Percentiles rank a stretch among this genome's conserved stretches.
Conservation (phyloP, 129 eudicot genomes). For the Arctium minus region DNA sequence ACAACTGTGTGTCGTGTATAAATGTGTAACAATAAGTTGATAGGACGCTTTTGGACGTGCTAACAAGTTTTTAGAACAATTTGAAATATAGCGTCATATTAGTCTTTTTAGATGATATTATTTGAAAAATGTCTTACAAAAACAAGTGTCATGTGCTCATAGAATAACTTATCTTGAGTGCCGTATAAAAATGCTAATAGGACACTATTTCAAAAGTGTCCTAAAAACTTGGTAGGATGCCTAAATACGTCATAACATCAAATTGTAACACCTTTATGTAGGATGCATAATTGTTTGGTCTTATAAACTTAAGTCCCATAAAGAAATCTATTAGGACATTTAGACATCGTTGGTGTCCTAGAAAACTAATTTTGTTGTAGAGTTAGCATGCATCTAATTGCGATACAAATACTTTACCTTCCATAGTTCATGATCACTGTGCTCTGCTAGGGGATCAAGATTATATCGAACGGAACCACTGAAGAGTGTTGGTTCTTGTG, state of each 20-base stretch:
- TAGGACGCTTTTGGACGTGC: neutral
- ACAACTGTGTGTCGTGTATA: too few species aligned
- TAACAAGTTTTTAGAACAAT: neutral
- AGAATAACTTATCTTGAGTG: too few species aligned
- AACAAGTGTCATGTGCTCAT: too few species aligned
- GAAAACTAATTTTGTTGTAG: neutral
- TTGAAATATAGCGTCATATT: neutral
- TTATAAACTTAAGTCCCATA: neutral
- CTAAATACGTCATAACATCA: neutral
- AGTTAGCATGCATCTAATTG: neutral
- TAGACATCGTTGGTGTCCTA: neutral
- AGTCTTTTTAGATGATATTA: neutral
- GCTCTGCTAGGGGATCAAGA: constrained; percentile 59
- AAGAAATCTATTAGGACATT: neutral
- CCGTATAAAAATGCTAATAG: neutral
- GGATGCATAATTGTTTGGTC: neutral
- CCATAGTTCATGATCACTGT: constrained; percentile 66
- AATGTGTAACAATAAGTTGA: too few species aligned
- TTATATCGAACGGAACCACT: constrained; percentile 71
- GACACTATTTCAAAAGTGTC: neutral
- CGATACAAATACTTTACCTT: constrained; percentile 42
- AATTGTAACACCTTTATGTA: neutral
- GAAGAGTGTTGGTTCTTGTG: constrained; percentile 81
- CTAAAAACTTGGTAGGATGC: neutral
- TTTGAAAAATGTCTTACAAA: neutral